phyloP scores from a whole-genome alignment of 2,329 filamentous ascomycete species.

The Curvularia sp. region DNA sequence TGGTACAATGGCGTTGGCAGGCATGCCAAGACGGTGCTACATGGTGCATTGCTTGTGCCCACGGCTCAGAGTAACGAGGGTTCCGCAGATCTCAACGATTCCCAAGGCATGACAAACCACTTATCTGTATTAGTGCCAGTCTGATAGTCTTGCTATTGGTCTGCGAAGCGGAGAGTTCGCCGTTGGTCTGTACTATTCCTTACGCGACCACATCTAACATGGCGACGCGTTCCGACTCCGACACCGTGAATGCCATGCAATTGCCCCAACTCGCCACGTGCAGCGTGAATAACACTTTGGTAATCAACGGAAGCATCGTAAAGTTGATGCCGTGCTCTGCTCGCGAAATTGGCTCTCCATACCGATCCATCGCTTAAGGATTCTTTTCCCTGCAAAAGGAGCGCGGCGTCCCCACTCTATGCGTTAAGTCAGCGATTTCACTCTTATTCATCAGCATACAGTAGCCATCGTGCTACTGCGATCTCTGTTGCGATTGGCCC shows the following conservation, averaged over 20 bases:
- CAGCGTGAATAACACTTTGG: constrained; percentile 28
- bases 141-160: neutral
- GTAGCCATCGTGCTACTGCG: constrained; percentile 7
- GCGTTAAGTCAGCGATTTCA: constrained; percentile 28
- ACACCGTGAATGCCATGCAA: neutral
- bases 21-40: constrained; percentile 15
- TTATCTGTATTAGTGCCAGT: neutral
- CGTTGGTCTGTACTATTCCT: neutral
- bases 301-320: constrained; percentile 22
- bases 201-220: neutral
- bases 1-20: constrained; percentile 4
- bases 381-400: constrained; percentile 18
- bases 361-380: constrained; percentile 21
- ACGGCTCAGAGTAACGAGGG: neutral
- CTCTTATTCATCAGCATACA: constrained; percentile 31
- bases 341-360: constrained; percentile 1
- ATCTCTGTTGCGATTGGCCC: neutral
- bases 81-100: constrained; percentile 5
- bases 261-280: neutral
- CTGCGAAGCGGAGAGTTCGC: neutral
- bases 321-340: neutral
- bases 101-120: constrained; percentile 26
- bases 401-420: constrained; percentile 12
- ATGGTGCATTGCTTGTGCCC: constrained; percentile 2
- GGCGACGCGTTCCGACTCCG: neutral